Percentiles rank a stretch among this genome's conserved stretches.
Evolutionary conservation across 139 green algal genomes (phyloP).

Genomic region (Zygnema circumcarinatum): DNA sequence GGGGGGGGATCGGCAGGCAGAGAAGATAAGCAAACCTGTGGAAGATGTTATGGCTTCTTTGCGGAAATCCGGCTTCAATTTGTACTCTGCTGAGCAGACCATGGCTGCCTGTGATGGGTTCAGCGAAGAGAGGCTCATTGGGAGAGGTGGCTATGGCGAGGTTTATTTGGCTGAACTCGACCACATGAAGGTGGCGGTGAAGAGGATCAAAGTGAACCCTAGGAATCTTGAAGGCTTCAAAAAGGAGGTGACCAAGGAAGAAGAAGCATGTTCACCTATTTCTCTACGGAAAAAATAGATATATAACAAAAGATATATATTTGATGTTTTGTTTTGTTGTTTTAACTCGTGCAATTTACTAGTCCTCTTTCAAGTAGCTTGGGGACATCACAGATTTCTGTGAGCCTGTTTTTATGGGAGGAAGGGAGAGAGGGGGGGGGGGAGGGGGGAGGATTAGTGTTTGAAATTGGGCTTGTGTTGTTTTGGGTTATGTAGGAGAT

Average conservation of each 20-base stretch:
- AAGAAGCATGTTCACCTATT: neutral
- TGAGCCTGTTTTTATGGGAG: too few species aligned
- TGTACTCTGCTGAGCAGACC: neutral
- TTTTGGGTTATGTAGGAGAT: too few species aligned
- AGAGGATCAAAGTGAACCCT: constrained; percentile 3
- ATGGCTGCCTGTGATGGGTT: neutral
- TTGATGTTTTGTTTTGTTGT: neutral
- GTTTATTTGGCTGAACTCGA: constrained; percentile 25
- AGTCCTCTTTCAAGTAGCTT: too few species aligned
- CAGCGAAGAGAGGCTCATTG: neutral
- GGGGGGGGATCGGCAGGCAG: too few species aligned
- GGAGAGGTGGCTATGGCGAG: neutral
- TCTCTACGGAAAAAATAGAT: neutral
- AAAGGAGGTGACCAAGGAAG: constrained; percentile 3
- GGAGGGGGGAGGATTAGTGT: too few species aligned
- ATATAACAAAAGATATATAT: neutral
- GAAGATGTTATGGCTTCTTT: neutral
- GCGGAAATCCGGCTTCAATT: neutral
- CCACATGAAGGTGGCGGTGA: neutral
- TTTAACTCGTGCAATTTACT: too few species aligned
- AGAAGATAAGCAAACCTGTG: too few species aligned
- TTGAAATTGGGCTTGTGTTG: too few species aligned
- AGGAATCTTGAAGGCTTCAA: constrained; percentile 14
- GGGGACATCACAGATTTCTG: too few species aligned
- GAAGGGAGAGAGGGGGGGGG: too few species aligned